A percentile compares a stretch with the other conserved stretches of the same genome.
phyloP scores from a whole-genome alignment of 2,329 filamentous ascomycete species.

The Fusarium ambrosium region DNA sequence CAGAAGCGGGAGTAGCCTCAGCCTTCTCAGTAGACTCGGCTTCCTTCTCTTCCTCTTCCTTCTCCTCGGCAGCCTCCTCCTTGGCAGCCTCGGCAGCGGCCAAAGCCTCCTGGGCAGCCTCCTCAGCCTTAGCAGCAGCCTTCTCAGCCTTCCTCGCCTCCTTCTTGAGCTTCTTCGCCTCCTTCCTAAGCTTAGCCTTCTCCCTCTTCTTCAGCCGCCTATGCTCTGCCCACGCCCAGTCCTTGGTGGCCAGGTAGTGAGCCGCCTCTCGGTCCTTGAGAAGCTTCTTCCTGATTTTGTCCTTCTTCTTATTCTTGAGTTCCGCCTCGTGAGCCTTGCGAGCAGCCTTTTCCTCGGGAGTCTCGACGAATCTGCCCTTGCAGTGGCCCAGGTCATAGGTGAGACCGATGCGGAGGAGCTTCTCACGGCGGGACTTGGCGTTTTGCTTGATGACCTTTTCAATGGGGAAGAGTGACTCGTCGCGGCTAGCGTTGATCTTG shows the following conservation, averaged over 20 bases:
- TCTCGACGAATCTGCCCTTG: constrained; percentile 69
- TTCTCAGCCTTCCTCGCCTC: constrained; percentile 35
- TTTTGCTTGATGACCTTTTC: constrained; percentile 77
- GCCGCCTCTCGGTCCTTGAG: constrained; percentile 55
- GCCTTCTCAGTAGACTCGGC: constrained; percentile 19
- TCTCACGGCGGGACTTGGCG: constrained; percentile 75
- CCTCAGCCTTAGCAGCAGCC: constrained; percentile 21
- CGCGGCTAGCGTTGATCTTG: constrained; percentile 78
- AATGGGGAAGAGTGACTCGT: constrained; percentile 63
- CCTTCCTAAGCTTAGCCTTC: constrained; percentile 83
- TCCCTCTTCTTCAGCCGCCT: constrained; percentile 75
- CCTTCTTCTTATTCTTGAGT: constrained; percentile 55
- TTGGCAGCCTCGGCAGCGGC: constrained; percentile 50
- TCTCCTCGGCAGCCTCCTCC: constrained; percentile 28
- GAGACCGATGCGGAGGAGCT: constrained; percentile 77
- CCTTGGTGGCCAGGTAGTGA: constrained; percentile 55
- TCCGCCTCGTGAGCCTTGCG: constrained; percentile 61
- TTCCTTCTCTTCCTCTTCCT: constrained; percentile 43
- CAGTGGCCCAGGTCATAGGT: constrained; percentile 79
- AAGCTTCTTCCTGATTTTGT: constrained; percentile 55
- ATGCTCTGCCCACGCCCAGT: constrained; percentile 51
- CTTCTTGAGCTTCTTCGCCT: constrained; percentile 53
- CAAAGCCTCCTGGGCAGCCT: constrained; percentile 14
- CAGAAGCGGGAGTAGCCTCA: neutral
- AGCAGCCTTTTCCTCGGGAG: constrained; percentile 61